Conservation (phyloP, 805 yeast species). For the Myxozyma nipponensis region DNA sequence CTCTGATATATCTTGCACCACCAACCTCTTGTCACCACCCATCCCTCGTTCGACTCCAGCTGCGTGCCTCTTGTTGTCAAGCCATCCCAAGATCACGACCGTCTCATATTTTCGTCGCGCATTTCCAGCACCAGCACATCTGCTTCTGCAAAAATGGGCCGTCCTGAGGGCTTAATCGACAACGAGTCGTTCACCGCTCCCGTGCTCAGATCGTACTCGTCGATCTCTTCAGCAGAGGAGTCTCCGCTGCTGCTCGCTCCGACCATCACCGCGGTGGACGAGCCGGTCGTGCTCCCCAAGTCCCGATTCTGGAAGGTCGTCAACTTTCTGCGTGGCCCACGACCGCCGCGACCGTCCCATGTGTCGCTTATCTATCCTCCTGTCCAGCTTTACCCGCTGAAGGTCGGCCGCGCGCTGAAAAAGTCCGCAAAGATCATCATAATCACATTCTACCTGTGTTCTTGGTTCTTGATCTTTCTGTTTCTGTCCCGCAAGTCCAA, state of each 20-base stretch:
- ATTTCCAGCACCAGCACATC: background rate
- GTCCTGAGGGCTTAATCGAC: conserved; percentile 10
- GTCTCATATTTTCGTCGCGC: too few relatives aligned
- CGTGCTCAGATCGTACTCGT: conserved; percentile 22
- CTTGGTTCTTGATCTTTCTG: conserved; percentile 27
- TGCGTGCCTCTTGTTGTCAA: too few relatives aligned
- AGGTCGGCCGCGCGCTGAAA: conserved; percentile 22
- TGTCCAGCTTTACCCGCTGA: conserved; percentile 24
- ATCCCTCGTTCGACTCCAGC: too few relatives aligned
- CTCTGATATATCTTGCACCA: too few relatives aligned
- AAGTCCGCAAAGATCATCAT: conserved; percentile 17
- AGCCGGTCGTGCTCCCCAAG: conserved; percentile 25
- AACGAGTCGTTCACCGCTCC: conserved; percentile 5
- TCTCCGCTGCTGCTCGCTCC: conserved; percentile 23
- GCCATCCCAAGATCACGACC: too few relatives aligned
- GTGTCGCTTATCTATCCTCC: conserved; percentile 26
- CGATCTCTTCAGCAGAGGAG: conserved; percentile 24
- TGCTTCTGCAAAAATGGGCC: conserved; percentile 13
- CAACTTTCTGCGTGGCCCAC: conserved; percentile 27
- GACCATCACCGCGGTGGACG: conserved; percentile 8
- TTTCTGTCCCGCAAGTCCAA: conserved; percentile 27
- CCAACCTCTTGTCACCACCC: too few relatives aligned
- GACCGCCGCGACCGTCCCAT: conserved; percentile 23
- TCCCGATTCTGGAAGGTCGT: conserved; percentile 20
- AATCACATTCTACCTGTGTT: conserved; percentile 21